These are phyloP conservation scores for Rhizodiscina lignyota DNA, from an alignment of 495 filamentous ascomycete species.

Conservation along the genomic window DNA sequence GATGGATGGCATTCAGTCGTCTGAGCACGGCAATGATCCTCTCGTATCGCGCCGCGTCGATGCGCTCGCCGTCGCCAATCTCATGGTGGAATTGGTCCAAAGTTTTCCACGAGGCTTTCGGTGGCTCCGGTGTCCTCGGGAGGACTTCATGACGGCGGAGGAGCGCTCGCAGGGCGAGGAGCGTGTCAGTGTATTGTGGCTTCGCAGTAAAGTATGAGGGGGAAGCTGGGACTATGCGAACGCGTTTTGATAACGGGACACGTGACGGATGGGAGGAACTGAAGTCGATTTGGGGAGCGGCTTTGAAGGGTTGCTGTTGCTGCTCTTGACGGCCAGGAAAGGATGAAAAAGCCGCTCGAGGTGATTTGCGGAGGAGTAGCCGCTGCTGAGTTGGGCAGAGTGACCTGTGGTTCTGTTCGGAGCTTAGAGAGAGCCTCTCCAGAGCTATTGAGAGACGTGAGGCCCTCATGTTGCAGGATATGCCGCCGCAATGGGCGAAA, in stretches of 20 bases:
- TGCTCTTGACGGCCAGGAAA: too few species aligned
- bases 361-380: neutral
- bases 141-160: constrained; percentile 52
- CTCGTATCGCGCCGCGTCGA: constrained; percentile 65
- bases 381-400: too few species aligned
- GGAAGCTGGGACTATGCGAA: constrained; percentile 67
- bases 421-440: too few species aligned
- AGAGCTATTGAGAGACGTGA: too few species aligned
- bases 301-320: constrained; percentile 5
- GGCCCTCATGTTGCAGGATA: too few species aligned
- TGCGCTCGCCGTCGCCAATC: constrained; percentile 52
- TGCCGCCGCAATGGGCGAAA: too few species aligned
- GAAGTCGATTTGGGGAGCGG: constrained; percentile 31
- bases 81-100: constrained; percentile 63
- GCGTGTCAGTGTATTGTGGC: constrained; percentile 71
- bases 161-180: constrained; percentile 54
- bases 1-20: constrained; percentile 73
- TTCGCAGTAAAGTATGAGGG: constrained; percentile 86
- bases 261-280: constrained; percentile 12
- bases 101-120: constrained; percentile 72
- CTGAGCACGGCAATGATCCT: constrained; percentile 58
- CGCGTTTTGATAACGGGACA: constrained; percentile 25
- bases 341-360: neutral
- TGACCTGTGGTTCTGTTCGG: too few species aligned
- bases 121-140: constrained; percentile 50